Evolutionary conservation across 164 flowering plant species (phyloP).

Genomic region (Kalanchoe fedtschenkoi): DNA sequence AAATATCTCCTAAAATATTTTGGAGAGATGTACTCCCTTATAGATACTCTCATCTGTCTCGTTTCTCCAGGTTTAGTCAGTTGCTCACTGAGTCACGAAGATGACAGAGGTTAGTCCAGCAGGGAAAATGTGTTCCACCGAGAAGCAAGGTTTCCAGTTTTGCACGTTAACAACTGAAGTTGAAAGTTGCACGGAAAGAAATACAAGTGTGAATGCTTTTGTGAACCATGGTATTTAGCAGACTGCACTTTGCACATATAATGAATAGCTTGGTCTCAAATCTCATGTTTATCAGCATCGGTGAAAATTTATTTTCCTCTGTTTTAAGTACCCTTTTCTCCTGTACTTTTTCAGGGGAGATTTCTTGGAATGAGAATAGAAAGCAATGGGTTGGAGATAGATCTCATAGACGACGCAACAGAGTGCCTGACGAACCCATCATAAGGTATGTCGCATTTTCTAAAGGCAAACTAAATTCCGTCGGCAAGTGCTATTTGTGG

Average conservation of each 20-base stretch:
- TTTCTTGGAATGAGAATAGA: slow-evolving; percentile 42
- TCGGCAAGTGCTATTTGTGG: neutral
- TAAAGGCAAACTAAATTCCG: neutral
- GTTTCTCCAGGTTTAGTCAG: neutral
- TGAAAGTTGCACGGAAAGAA: slow-evolving; percentile 13
- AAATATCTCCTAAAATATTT: too few relatives aligned
- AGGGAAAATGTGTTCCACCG: neutral
- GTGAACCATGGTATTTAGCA: slow-evolving; percentile 22
- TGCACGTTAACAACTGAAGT: neutral
- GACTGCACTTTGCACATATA: neutral
- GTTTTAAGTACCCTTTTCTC: neutral
- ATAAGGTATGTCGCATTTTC: slow-evolving; percentile 24
- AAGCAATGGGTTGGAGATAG: slow-evolving; percentile 38
- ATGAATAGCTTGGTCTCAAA: neutral
- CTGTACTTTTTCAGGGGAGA: slow-evolving; percentile 24
- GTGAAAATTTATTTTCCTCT: slow-evolving; percentile 6
- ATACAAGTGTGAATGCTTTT: slow-evolving; percentile 7
- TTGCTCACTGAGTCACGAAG: neutral
- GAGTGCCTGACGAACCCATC: slow-evolving; percentile 27
- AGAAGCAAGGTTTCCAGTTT: neutral
- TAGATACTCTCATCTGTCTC: neutral
- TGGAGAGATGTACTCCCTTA: too few relatives aligned
- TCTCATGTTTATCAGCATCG: slow-evolving; percentile 1
- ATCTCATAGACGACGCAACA: slow-evolving; percentile 19
- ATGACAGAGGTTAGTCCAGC: neutral